These are phyloP conservation scores for Podila horticola DNA, from an alignment of 192 early-diverging fungal species.

Conservation along the genomic window DNA sequence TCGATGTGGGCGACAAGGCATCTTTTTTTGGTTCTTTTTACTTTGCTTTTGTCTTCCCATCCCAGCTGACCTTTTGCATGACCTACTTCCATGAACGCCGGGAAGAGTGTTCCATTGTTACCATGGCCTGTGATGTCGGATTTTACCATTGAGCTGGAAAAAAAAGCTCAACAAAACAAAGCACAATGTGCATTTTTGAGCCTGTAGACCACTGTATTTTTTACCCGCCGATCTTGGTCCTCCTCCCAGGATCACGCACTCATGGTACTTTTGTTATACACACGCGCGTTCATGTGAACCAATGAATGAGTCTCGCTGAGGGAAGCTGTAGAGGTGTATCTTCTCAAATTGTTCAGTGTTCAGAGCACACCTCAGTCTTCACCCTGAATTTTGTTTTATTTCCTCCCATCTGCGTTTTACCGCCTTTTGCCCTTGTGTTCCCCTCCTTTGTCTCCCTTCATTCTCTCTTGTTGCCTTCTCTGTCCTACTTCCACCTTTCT, in stretches of 20 bases:
- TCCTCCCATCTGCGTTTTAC: no score
- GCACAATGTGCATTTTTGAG: constrained; percentile 5
- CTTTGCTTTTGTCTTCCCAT: background rate
- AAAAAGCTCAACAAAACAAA: background rate
- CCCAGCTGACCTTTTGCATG: constrained; percentile 3
- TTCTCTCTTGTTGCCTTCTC: background rate
- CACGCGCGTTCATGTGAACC: no score
- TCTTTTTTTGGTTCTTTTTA: background rate
- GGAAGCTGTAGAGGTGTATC: no score
- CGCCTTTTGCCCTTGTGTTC: no score
- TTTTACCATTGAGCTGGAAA: background rate
- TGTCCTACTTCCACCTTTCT: background rate
- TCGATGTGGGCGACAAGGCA: background rate
- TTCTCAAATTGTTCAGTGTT: no score
- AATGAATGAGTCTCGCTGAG: no score
- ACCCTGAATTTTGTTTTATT: background rate
- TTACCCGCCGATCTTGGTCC: background rate
- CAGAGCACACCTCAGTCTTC: background rate
- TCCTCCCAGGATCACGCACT: background rate
- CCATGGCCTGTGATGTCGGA: no score
- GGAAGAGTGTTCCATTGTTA: background rate
- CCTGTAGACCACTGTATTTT: background rate
- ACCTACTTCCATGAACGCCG: background rate
- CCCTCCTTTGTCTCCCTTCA: background rate
- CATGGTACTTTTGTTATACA: no score